A percentile compares a stretch with the other conserved stretches of the same genome.
phyloP scores from a whole-genome alignment of 148 eudicot genomes.

The Rhododendron ovatum region DNA sequence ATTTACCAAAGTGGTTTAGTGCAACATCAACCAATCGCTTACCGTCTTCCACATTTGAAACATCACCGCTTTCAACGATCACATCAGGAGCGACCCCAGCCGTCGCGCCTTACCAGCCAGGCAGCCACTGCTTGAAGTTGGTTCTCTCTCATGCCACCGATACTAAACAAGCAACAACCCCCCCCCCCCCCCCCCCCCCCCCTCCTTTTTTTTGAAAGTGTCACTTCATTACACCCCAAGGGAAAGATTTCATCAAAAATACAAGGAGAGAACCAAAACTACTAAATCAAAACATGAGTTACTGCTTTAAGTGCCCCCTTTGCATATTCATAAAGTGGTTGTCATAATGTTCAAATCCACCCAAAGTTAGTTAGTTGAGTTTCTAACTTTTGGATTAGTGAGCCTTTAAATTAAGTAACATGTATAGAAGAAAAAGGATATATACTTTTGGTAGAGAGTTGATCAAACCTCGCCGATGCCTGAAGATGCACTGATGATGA shows the following conservation, averaged over 20 bases:
- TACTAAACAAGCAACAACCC: conserved; percentile 12
- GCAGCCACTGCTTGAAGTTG: conserved; percentile 4
- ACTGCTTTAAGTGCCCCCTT: too few species aligned
- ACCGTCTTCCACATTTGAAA: conserved; percentile 13
- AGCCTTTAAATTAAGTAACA: too few species aligned
- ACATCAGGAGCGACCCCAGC: conserved; percentile 7
- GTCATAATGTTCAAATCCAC: background rate
- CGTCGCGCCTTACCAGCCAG: background rate
- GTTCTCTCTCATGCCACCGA: background rate
- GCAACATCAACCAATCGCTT: background rate
- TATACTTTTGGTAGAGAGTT: background rate
- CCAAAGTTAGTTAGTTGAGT: too few species aligned
- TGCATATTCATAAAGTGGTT: too few species aligned
- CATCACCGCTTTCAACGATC: background rate
- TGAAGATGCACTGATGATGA: conserved; percentile 9
- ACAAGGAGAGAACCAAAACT: too few species aligned
- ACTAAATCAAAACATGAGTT: too few species aligned
- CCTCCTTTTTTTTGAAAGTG: too few species aligned
- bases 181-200: too few species aligned
- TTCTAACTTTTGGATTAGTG: too few species aligned
- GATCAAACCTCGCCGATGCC: background rate
- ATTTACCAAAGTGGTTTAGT: conserved; percentile 9
- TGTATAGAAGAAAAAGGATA: too few species aligned
- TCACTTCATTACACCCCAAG: too few species aligned
- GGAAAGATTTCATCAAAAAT: too few species aligned